Percentiles rank a stretch among this genome's conserved stretches.
Evolutionary conservation across 2,329 filamentous ascomycete genomes (phyloP).

Genomic region (Chaetomium olivaceum): DNA sequence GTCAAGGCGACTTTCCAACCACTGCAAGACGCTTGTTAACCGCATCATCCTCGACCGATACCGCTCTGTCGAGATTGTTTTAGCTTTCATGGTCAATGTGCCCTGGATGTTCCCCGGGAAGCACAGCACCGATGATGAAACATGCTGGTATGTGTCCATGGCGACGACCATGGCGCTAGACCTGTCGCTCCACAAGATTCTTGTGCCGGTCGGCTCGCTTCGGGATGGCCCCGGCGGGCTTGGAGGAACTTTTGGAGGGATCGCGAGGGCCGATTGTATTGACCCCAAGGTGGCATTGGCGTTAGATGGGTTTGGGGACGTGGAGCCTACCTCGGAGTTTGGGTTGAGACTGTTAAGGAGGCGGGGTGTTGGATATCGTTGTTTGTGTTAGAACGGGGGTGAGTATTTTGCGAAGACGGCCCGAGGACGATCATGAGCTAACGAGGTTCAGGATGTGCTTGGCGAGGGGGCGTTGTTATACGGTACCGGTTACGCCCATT

Average conservation of each 20-base stretch:
- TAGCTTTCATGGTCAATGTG: slow-evolving; percentile 74
- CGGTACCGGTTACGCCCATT: slow-evolving; percentile 65
- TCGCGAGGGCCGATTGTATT: slow-evolving; percentile 69
- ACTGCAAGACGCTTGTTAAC: slow-evolving; percentile 63
- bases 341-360: slow-evolving; percentile 63
- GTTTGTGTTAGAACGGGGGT: slow-evolving; percentile 72
- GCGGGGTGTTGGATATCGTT: slow-evolving; percentile 68
- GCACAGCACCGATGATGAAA: slow-evolving; percentile 71
- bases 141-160: slow-evolving; percentile 69
- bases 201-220: slow-evolving; percentile 54
- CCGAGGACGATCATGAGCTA: background rate
- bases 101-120: slow-evolving; percentile 72
- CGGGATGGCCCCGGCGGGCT: slow-evolving; percentile 46
- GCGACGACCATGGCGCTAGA: slow-evolving; percentile 70
- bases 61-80: slow-evolving; percentile 71
- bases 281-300: slow-evolving; percentile 64
- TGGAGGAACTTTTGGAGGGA: slow-evolving; percentile 32
- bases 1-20: slow-evolving; percentile 64
- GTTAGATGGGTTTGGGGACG: slow-evolving; percentile 66
- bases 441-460: slow-evolving; percentile 57
- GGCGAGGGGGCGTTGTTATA: slow-evolving; percentile 68
- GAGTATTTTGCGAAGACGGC: slow-evolving; percentile 21
- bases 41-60: slow-evolving; percentile 62
- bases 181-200: slow-evolving; percentile 68
- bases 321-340: slow-evolving; percentile 61